Evolutionary conservation across 257 asterid species (phyloP).

Genomic region (Fraxinus quadrangulata): DNA sequence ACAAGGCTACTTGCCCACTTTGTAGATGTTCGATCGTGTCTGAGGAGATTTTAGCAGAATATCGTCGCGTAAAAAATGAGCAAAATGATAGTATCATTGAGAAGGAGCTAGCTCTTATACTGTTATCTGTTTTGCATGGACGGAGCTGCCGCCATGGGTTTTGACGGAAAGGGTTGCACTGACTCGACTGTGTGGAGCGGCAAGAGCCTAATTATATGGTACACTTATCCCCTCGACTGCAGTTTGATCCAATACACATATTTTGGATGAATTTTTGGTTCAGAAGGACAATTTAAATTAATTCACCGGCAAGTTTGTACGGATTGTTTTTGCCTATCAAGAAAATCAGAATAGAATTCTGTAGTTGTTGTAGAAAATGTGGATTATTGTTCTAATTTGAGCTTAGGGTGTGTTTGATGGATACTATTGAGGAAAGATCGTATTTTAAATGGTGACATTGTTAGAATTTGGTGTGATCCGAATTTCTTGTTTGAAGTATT

Average conservation of each 20-base stretch:
- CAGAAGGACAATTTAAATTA: not conserved
- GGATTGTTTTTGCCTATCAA: too few relatives aligned
- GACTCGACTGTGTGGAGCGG: too few relatives aligned
- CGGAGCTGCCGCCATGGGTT: constrained; percentile 29
- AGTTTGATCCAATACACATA: not conserved
- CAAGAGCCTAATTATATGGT: not conserved
- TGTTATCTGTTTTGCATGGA: constrained; percentile 33
- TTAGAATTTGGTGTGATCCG: too few relatives aligned
- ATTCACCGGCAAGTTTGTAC: not conserved
- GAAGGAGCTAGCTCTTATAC: constrained; percentile 45
- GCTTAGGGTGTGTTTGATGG: too few relatives aligned
- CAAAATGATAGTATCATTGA: constrained; percentile 21
- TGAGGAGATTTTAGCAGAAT: constrained; percentile 29
- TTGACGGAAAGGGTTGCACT: not conserved
- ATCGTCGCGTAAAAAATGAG: constrained; percentile 32
- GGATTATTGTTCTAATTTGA: too few relatives aligned
- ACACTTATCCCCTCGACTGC: not conserved
- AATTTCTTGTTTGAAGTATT: too few relatives aligned
- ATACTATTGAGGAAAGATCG: too few relatives aligned
- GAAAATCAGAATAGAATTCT: not conserved
- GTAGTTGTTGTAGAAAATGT: not conserved
- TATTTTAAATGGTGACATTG: too few relatives aligned
- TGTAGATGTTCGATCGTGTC: constrained; percentile 58
- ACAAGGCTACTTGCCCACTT: constrained; percentile 55
- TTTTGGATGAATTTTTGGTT: too few relatives aligned